Percentiles rank a stretch among this genome's conserved stretches.
Conservation (phyloP, 225 moss, liverwort and hornwort species). For the Rhytidiadelphus loreus region DNA sequence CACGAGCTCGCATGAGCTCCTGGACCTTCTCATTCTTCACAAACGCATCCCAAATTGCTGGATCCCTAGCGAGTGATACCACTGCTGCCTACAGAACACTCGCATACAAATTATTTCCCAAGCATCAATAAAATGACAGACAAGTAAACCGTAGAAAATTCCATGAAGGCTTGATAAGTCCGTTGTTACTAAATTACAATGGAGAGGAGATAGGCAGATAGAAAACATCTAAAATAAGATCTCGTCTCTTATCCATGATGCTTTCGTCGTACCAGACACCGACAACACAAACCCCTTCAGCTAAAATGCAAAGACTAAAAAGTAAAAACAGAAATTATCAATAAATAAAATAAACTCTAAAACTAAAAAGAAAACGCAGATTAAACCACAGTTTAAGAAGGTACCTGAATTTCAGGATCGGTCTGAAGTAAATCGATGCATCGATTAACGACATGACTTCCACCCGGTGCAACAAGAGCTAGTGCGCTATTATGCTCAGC, state of each 20-base stretch:
- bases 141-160: not conserved
- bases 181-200: not conserved
- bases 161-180: not conserved
- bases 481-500: constrained; percentile 22
- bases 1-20: constrained; percentile 57
- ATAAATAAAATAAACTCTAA: not conserved
- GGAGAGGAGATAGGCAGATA: not conserved
- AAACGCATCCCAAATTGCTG: constrained; percentile 82
- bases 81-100: constrained; percentile 62
- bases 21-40: constrained; percentile 86
- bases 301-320: not conserved
- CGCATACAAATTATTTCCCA: not conserved
- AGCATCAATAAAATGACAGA: not conserved
- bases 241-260: not conserved
- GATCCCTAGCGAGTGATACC: constrained; percentile 65
- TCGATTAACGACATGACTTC: constrained; percentile 44
- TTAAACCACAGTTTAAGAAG: not conserved
- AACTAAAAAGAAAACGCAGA: not conserved
- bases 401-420: constrained; percentile 65
- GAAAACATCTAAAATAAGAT: not conserved
- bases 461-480: constrained; percentile 33
- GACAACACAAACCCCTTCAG: not conserved
- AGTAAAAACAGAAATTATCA: not conserved
- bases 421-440: constrained; percentile 74
- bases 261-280: not conserved